These are phyloP conservation scores for Sarocladiaceae sp. DNA, from an alignment of 2,329 filamentous ascomycete species.

Conservation along the genomic window DNA sequence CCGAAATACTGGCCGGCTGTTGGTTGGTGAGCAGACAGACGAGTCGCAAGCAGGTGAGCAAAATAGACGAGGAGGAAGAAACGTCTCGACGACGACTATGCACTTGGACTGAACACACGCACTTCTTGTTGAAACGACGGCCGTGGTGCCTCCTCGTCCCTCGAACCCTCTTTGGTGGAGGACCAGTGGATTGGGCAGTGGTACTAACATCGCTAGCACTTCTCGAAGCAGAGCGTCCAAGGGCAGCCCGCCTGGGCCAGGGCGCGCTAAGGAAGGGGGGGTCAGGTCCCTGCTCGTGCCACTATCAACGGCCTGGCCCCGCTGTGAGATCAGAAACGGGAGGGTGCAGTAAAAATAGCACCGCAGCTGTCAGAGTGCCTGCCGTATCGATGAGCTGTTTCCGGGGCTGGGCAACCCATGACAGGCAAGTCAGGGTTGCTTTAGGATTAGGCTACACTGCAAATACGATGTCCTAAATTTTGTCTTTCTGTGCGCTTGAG, in stretches of 20 bases:
- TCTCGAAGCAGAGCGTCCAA: not conserved
- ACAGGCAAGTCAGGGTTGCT: not conserved
- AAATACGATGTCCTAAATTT: not conserved
- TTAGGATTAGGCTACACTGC: too few species aligned
- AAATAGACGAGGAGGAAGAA: too few species aligned
- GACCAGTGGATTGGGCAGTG: too few species aligned
- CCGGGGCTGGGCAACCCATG: not conserved
- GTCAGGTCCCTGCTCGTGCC: not conserved
- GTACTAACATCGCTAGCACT: too few species aligned
- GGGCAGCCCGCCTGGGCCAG: not conserved
- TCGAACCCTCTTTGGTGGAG: too few species aligned
- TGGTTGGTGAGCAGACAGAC: not conserved
- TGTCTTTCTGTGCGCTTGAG: not conserved
- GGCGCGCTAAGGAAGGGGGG: not conserved
- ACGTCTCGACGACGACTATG: too few species aligned
- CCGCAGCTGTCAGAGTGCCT: not conserved
- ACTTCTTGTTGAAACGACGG: too few species aligned
- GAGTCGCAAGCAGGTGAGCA: too few species aligned
- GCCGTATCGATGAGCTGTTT: not conserved
- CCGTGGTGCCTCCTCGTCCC: too few species aligned
- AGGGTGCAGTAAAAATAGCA: slow-evolving; percentile 8
- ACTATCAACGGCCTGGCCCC: slow-evolving; percentile 5
- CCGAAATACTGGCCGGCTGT: too few species aligned
- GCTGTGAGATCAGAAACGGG: not conserved
- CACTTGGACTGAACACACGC: too few species aligned